Base-by-base conservation (phyloP, 805 yeast species). In the Metschnikowia drakensbergensis region DNA sequence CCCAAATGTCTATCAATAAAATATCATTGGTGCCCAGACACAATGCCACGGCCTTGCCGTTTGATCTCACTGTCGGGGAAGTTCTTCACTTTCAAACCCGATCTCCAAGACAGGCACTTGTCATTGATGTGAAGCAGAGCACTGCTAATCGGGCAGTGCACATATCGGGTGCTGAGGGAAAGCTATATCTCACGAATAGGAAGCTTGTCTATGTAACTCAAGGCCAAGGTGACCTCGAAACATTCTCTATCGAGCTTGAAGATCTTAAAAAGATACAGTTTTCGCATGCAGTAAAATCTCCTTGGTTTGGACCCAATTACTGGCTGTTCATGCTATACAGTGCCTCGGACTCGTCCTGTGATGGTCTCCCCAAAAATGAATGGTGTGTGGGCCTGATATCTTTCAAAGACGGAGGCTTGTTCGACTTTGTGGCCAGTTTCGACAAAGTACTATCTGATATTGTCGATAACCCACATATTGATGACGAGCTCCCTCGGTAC, bases 231-330 rank as follows among this genome's bases (percentile, higher is more conserved):
- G 79, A 75, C 50, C 60, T 74, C 8, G 65, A 69, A 13, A 63
- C 72, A 5, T 77, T 79, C 54, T 62, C 67, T 48, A 51, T 79
- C 5, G 67, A 69, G 4, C 55, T 70, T 37, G 49, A 53, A 4
- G 45, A 53, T 27, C 61, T 66, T 1, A 60, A 65, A 3, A 52
- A 47, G 3, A 50, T 71, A 22, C 71, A 65, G 37, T 68, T 74
- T 38, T 59, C 72, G 0, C 74, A 73, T 54, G 64, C 67, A 46
- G 55, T 77, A 42, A 68, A 71, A 47, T 66, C 76, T 26, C 81
- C 82, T 1, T 77, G 81, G 81, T 73, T 79, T 55, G 83, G 83
- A 0, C 68, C 80, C 22, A 79, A 77, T 52, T 74, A 69, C 55
- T 76, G 77, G 74, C 67, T 67, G 52, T 67, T 75, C 34, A 42